These are phyloP conservation scores for Plasmodium yoelii DNA, from an alignment of 169 alveolate genomes.

Conservation along the genomic window DNA sequence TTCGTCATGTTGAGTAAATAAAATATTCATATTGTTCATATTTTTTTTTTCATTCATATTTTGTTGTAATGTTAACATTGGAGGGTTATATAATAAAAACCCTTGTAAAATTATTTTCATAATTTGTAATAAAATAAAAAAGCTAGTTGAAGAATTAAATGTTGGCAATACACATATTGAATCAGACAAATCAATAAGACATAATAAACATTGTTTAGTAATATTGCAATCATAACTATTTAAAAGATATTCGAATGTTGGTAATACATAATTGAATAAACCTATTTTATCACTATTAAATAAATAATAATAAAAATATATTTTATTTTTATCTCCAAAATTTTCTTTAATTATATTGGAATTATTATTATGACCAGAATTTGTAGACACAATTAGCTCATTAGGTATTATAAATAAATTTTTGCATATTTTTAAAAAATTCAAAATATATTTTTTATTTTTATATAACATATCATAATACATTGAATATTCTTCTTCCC, in stretches of 20 bases:
- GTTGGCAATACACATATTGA: conserved; percentile 20
- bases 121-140: conserved; percentile 11
- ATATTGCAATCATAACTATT: conserved; percentile 44
- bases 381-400: conserved; percentile 1
- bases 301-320: conserved; percentile 5
- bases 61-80: conserved; percentile 16
- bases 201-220: conserved; percentile 11
- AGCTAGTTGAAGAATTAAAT: conserved; percentile 9
- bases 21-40: neutral
- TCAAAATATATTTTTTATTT: conserved; percentile 22
- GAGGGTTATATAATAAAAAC: conserved; percentile 36
- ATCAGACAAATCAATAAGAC: conserved; percentile 24
- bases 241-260: conserved; percentile 17
- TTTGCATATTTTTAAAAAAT: conserved; percentile 53
- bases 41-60: neutral
- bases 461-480: conserved; percentile 33
- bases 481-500: conserved; percentile 52
- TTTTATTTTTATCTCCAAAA: too few relatives aligned
- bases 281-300: conserved; percentile 10
- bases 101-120: conserved; percentile 8
- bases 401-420: conserved; percentile 36
- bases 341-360: neutral
- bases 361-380: conserved; percentile 10
- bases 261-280: conserved; percentile 1
- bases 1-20: conserved; percentile 16